Conservation (phyloP, 805 yeast genomes). For the Metschnikowia hibisci region DNA sequence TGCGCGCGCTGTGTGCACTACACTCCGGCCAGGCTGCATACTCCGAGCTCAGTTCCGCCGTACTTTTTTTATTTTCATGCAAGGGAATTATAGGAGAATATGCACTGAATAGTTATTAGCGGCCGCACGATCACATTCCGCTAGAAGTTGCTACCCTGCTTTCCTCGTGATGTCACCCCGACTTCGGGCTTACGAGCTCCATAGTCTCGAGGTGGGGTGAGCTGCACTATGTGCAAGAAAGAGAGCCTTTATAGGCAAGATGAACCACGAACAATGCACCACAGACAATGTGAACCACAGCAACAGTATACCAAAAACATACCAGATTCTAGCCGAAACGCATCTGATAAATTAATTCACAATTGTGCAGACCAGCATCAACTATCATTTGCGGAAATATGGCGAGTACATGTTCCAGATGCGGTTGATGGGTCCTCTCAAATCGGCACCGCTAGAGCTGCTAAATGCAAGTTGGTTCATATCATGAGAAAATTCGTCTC, state of each 20-base stretch:
- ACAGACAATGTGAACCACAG: too few species aligned
- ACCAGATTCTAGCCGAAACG: background rate
- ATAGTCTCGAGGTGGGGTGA: too few species aligned
- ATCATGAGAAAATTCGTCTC: slow-evolving; percentile 58
- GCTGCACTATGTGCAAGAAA: too few species aligned
- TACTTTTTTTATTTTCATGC: background rate
- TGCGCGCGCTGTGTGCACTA: slow-evolving; percentile 1
- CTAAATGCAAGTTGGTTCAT: slow-evolving; percentile 46
- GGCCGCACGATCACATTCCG: too few species aligned
- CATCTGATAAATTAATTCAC: background rate
- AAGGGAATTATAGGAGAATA: background rate
- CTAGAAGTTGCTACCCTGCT: too few species aligned
- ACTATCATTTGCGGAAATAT: slow-evolving; percentile 22
- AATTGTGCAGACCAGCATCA: too few species aligned
- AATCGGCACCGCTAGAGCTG: slow-evolving; percentile 32
- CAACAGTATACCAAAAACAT: too few species aligned
- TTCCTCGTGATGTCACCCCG: too few species aligned
- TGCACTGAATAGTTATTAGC: too few species aligned
- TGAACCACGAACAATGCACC: too few species aligned
- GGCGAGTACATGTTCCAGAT: slow-evolving; percentile 59
- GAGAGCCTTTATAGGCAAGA: too few species aligned
- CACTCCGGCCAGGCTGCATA: slow-evolving; percentile 1
- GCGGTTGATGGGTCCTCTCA: slow-evolving; percentile 48
- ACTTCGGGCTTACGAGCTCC: too few species aligned
- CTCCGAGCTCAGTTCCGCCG: background rate